Evolutionary conservation across 495 filamentous ascomycete species (phyloP).

Genomic region (Penicilliopsis zonata): DNA sequence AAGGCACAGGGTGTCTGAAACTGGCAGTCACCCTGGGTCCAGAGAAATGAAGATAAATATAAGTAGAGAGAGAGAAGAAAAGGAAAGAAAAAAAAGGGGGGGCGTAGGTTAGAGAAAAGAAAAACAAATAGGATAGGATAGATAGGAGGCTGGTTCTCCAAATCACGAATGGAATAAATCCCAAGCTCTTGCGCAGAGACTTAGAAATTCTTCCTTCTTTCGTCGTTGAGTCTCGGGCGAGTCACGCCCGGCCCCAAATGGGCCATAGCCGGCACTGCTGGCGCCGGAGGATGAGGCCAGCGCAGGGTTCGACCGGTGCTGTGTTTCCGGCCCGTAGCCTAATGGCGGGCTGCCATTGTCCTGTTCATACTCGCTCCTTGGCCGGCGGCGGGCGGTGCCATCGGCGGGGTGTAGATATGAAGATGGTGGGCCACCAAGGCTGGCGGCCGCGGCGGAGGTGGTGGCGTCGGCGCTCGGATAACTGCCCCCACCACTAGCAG

Average conservation of each 20-base stretch:
- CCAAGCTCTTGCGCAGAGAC: constrained; percentile 81
- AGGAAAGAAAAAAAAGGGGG: constrained; percentile 1
- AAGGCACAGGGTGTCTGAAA: constrained; percentile 1
- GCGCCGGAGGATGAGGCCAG: constrained; percentile 51
- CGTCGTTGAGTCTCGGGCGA: constrained; percentile 71
- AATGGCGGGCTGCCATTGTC: constrained; percentile 46
- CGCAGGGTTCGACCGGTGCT: constrained; percentile 51
- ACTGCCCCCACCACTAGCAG: constrained; percentile 15
- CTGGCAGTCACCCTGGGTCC: too few species aligned
- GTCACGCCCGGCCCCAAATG: constrained; percentile 66
- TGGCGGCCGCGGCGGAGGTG: constrained; percentile 9
- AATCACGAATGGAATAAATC: constrained; percentile 88
- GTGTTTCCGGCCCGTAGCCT: constrained; percentile 29
- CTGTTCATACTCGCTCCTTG: constrained; percentile 79
- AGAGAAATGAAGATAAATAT: constrained; percentile 1
- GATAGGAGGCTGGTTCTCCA: not conserved
- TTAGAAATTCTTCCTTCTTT: constrained; percentile 92
- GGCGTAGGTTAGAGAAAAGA: not conserved
- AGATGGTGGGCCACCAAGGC: too few species aligned
- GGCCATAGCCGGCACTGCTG: constrained; percentile 44
- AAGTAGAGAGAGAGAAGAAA: constrained; percentile 1
- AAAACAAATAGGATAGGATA: constrained; percentile 1
- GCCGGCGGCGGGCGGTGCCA: constrained; percentile 55
- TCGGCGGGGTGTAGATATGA: constrained; percentile 18
- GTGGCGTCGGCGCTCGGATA: constrained; percentile 13